phyloP scores from a whole-genome alignment of 208 protist species.

The Cochliopodium minus region DNA sequence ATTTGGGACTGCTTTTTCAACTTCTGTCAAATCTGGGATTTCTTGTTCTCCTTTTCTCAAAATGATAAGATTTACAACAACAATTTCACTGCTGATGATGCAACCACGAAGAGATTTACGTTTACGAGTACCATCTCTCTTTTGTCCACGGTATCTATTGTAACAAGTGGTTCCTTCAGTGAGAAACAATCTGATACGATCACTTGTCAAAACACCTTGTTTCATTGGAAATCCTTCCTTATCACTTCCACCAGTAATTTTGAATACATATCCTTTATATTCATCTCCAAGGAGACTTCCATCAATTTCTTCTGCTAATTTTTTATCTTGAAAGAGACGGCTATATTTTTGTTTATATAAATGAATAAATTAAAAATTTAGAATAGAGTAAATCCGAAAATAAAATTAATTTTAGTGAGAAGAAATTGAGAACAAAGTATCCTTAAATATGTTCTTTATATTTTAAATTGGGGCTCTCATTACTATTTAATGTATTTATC shows the following conservation, averaged over 20 bases:
- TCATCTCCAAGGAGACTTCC: constrained; percentile 56
- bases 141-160: constrained; percentile 62
- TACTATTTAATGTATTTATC: too few relatives aligned
- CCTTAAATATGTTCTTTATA: too few relatives aligned
- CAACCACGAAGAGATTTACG: constrained; percentile 95
- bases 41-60: constrained; percentile 80
- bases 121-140: constrained; percentile 85
- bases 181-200: constrained; percentile 90
- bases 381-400: too few relatives aligned
- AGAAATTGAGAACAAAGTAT: too few relatives aligned
- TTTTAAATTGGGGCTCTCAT: too few relatives aligned
- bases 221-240: constrained; percentile 99
- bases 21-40: constrained; percentile 89
- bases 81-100: constrained; percentile 86
- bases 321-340: too few relatives aligned
- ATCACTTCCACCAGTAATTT: constrained; percentile 96
- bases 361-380: too few relatives aligned
- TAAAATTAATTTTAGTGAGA: too few relatives aligned
- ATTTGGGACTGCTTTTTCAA: constrained; percentile 54
- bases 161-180: constrained; percentile 67
- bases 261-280: constrained; percentile 92
- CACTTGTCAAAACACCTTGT: constrained; percentile 86
- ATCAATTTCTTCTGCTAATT: constrained; percentile 62
- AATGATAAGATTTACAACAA: constrained; percentile 87
- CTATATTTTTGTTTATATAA: too few relatives aligned